These are phyloP conservation scores for Cetradonia linearis DNA, from an alignment of 495 filamentous ascomycete genomes.

Conservation along the genomic window DNA sequence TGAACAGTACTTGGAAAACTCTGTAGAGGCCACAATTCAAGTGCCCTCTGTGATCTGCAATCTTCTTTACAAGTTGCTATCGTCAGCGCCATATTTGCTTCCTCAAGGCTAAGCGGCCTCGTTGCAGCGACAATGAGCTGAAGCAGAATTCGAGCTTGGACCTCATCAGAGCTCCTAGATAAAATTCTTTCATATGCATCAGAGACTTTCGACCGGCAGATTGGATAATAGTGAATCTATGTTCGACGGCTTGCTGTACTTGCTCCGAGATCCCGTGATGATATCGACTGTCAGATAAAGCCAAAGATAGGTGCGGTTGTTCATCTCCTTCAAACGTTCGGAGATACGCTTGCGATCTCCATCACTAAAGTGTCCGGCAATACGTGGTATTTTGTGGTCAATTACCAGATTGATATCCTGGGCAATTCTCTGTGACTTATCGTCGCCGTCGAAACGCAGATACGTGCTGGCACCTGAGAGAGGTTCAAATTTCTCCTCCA, in stretches of 20 bases:
- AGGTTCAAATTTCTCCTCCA: constrained; percentile 25
- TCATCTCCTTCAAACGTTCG: constrained; percentile 28
- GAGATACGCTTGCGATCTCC: constrained; percentile 17
- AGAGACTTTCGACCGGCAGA: constrained; percentile 26
- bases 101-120: constrained; percentile 30
- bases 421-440: constrained; percentile 27
- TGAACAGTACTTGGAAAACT: constrained; percentile 25
- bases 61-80: constrained; percentile 25
- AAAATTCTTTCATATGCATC: constrained; percentile 33
- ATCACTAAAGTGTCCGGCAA: constrained; percentile 19
- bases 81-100: constrained; percentile 33
- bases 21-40: constrained; percentile 25
- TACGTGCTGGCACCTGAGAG: constrained; percentile 25
- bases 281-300: constrained; percentile 32
- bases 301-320: constrained; percentile 42
- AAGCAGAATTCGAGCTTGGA: constrained; percentile 26
- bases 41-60: constrained; percentile 21
- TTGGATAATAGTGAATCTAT: constrained; percentile 25
- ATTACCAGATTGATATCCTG: constrained; percentile 35
- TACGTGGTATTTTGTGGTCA: constrained; percentile 24
- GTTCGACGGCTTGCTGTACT: constrained; percentile 20
- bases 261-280: constrained; percentile 24
- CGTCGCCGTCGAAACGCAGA: constrained; percentile 29
- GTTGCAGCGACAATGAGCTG: constrained; percentile 31
- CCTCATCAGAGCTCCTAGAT: constrained; percentile 18